Evolutionary conservation across 2,329 filamentous ascomycete species (phyloP), one percentile per base, ranked within the genome.

Genomic region (Dissoconium aciculare): DNA sequence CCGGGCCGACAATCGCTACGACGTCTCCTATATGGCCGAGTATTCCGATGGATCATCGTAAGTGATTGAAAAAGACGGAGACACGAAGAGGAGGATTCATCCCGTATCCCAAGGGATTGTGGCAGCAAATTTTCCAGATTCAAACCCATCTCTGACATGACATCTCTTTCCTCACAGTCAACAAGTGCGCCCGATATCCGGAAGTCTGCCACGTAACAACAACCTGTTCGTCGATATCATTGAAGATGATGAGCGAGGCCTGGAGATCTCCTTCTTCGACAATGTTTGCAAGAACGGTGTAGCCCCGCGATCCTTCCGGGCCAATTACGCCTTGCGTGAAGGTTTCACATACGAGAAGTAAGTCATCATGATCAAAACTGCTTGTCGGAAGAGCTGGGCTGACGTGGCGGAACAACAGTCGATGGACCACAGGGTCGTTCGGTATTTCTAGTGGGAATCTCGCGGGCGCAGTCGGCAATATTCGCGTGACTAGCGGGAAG

Each of bases 291-390:
- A 11, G 5, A 11, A 8, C n/a, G 30, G 30, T n/a, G 13, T 15
- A 16, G 30, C 11, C 16, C 30, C 30, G 10, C 11, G 6, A 6
- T 26, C 21, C 4, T 26, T 31, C 21, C 13, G 30, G 11, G 30
- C 17, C 5, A 17, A 27, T 15, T 10, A 14, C 10, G 17, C 6
- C 12, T 17, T 31, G 12, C 26, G 23, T 5, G 14, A 11, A 14
- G 30, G 23, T 4, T 31, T 26, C 15, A 31, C 30, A 11, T 31
- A 26, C 14, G 19, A 31, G 30, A 31, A 31, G 30, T 26, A 31
- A 26, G 30, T 11, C 3, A 8, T 8, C 2, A 9, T n/a, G n/a
- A n/a, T n/a, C n/a, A n/a, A n/a, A n/a, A n/a, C n/a, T n/a, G n/a
- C n/a, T n/a, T n/a, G n/a, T n/a, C n/a, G n/a, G n/a, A n/a, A n/a